These are phyloP conservation scores for Viola pubescens DNA, from an alignment of 441 rosid species.

Conservation along the genomic window DNA sequence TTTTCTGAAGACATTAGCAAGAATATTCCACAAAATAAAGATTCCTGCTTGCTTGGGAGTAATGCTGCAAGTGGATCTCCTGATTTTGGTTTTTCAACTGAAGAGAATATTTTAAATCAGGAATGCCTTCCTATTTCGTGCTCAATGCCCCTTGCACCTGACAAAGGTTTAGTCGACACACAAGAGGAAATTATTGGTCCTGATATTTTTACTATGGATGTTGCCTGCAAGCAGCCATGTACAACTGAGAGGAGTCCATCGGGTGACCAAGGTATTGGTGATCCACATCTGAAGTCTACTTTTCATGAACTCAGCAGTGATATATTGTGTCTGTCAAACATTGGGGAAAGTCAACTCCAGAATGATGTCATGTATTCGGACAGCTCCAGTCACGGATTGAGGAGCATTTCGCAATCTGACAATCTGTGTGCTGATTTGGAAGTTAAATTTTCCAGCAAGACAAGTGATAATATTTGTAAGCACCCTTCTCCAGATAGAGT, in stretches of 20 bases:
- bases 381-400: slow-evolving; percentile 16
- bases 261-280: slow-evolving; percentile 23
- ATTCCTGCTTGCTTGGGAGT: slow-evolving; percentile 24
- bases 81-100: slow-evolving; percentile 25
- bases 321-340: slow-evolving; percentile 12
- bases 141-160: slow-evolving; percentile 15
- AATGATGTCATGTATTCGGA: slow-evolving; percentile 15
- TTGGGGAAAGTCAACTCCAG: slow-evolving; percentile 20
- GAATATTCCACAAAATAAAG: slow-evolving; percentile 20
- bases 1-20: slow-evolving; percentile 23
- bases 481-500: slow-evolving; percentile 18
- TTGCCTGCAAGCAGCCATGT: slow-evolving; percentile 23
- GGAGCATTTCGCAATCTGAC: slow-evolving; percentile 20
- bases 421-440: slow-evolving; percentile 19
- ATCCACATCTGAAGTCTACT: slow-evolving; percentile 17
- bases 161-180: slow-evolving; percentile 15
- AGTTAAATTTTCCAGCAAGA: slow-evolving; percentile 9
- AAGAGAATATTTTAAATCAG: slow-evolving; percentile 24
- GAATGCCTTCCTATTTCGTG: slow-evolving; percentile 23
- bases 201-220: slow-evolving; percentile 22
- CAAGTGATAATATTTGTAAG: slow-evolving; percentile 17
- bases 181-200: slow-evolving; percentile 25
- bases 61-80: slow-evolving; percentile 18
- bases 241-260: slow-evolving; percentile 16
- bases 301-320: slow-evolving; percentile 13